Evolutionary conservation across 441 rosid species (phyloP).

Genomic region (Gossypium gossypioides): DNA sequence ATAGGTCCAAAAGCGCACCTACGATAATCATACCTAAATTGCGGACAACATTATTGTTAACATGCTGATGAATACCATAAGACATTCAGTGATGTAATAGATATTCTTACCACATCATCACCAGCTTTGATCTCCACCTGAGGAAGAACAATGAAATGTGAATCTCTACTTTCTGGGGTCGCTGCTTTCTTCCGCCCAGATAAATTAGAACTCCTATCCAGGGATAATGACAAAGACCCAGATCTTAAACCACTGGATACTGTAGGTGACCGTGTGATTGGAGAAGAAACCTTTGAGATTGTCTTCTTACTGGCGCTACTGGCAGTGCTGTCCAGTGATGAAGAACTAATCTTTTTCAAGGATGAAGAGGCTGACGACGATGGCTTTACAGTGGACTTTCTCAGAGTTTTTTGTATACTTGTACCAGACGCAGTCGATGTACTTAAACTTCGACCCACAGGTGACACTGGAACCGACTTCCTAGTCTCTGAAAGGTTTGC

Average conservation of each 20-base stretch:
- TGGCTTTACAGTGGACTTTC: slow-evolving; percentile 44
- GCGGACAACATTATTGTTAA: neutral
- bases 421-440: slow-evolving; percentile 45
- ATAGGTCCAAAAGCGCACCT: neutral
- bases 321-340: slow-evolving; percentile 55
- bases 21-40: neutral
- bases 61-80: neutral
- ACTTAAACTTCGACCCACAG: slow-evolving; percentile 40
- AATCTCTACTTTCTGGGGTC: slow-evolving; percentile 66
- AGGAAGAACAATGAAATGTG: slow-evolving; percentile 78
- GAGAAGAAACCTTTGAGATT: slow-evolving; percentile 55
- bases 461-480: slow-evolving; percentile 41
- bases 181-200: slow-evolving; percentile 55
- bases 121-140: slow-evolving; percentile 89
- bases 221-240: slow-evolving; percentile 51
- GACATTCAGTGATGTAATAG: neutral
- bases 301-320: slow-evolving; percentile 55
- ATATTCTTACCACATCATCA: slow-evolving; percentile 74
- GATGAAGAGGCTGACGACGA: slow-evolving; percentile 43
- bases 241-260: slow-evolving; percentile 62
- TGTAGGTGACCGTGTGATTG: slow-evolving; percentile 54
- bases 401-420: slow-evolving; percentile 36
- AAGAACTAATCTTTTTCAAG: slow-evolving; percentile 45
- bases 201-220: slow-evolving; percentile 58
- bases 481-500: slow-evolving; percentile 39